phyloP scores from a whole-genome alignment of 805 yeast species.

The Schwanniomyces occidentalis region DNA sequence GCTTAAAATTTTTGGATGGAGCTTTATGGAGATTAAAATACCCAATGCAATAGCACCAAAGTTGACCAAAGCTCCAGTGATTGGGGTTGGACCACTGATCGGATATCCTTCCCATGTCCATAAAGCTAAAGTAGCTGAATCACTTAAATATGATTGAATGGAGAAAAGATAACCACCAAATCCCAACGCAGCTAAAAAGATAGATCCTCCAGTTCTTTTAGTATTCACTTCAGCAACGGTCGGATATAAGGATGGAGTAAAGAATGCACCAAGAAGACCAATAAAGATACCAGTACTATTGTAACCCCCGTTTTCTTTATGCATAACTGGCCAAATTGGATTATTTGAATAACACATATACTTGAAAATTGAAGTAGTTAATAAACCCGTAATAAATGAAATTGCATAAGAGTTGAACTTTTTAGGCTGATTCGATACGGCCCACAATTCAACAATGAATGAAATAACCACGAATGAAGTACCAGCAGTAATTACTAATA shows the following conservation, averaged over 20 bases:
- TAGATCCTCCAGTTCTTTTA: conserved; percentile 40
- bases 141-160: conserved; percentile 72
- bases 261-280: conserved; percentile 64
- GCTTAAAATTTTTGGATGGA: conserved; percentile 21
- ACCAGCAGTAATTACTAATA: conserved; percentile 67
- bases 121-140: conserved; percentile 79
- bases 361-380: conserved; percentile 72
- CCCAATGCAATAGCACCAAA: conserved; percentile 63
- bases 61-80: conserved; percentile 76
- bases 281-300: conserved; percentile 66
- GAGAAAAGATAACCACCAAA: conserved; percentile 77
- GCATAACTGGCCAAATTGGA: conserved; percentile 96
- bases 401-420: conserved; percentile 47
- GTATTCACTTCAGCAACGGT: conserved; percentile 13
- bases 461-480: conserved; percentile 61
- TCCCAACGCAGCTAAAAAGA: conserved; percentile 59
- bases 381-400: conserved; percentile 69
- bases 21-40: conserved; percentile 23
- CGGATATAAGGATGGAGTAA: conserved; percentile 46
- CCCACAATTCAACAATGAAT: conserved; percentile 53
- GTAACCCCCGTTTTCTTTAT: conserved; percentile 81
- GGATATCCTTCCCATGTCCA: conserved; percentile 99
- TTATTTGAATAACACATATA: conserved; percentile 79
- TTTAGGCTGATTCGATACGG: conserved; percentile 27
- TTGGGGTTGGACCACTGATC: conserved; percentile 80